Evolutionary conservation across 108 stramenopile genomes (phyloP), one percentile per base, ranked within the genome.

Genomic region (Skeletonema marinoi): DNA sequence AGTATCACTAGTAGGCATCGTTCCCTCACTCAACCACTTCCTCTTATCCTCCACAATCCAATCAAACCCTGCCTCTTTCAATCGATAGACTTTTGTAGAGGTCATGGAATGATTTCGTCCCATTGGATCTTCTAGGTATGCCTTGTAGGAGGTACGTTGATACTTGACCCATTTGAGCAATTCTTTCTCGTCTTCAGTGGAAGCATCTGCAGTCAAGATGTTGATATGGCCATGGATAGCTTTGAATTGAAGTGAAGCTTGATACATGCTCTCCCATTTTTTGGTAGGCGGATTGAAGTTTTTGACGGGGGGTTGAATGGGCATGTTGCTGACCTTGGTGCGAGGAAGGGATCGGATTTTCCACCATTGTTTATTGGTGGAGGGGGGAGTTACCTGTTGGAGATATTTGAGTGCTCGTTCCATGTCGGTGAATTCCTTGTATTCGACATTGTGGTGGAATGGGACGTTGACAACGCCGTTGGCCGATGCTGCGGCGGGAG

Each of bases 261-360:
- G 38, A 46, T 67, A 77, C 83, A 84, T 80, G 9, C 21, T 8
- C 10, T 75, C 6, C 83, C 83, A 84, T 36, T 75, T 81, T 50
- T 71, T 75, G n/a, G 80, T 81, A 58, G 74, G 67, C 14, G 67
- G 50, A 3, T 69, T 69, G 25, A 70, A 60, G 19, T 35, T 65
- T 19, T 69, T 59, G 9, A 33, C 38, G 10, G 25, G 25, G 25
- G 25, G 25, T 25, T 25, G 25, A 25, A 25, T 25, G 25, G 31
- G 9, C 17, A 41, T 6, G 33, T 35, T 12, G 21, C 10, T 6
- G 44, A 25, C 25, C 25, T 0, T 13, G 33, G 6, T 70, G 3
- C 68, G 17, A 66, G 65, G 36, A n/a, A 30, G 31, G 2, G 31
- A 41, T 7, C 8, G 39, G 60, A 73, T 25, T 9, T 25, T 30